These are phyloP conservation scores for Saccharomyces hybrid DNA, from an alignment of 1,139 yeast genomes.

Conservation along the genomic window DNA sequence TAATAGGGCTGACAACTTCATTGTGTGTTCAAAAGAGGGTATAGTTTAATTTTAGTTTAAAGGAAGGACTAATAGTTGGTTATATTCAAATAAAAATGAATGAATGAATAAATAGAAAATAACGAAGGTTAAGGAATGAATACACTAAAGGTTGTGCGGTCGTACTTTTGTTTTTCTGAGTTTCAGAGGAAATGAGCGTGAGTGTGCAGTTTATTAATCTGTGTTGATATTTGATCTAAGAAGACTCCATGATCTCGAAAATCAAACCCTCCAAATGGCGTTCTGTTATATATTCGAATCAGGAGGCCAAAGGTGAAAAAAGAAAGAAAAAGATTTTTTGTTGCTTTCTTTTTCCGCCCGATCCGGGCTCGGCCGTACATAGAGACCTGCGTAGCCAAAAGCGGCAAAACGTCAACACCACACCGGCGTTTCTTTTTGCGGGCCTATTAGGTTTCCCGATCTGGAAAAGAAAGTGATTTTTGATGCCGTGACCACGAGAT, in stretches of 20 bases:
- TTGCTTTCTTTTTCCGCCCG: not conserved
- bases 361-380: not conserved
- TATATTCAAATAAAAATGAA: not conserved
- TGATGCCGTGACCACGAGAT: not conserved
- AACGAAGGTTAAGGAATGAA: slow-evolving; percentile 3
- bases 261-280: not conserved
- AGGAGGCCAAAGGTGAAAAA: not conserved
- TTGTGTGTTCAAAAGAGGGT: slow-evolving; percentile 3
- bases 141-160: not conserved
- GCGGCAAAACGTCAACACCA: not conserved
- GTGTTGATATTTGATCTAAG: not conserved
- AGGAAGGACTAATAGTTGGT: slow-evolving; percentile 4
- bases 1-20: slow-evolving; percentile 20
- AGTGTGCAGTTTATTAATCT: not conserved
- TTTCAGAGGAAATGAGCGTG: not conserved
- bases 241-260: not conserved
- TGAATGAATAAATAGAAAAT: slow-evolving; percentile 4
- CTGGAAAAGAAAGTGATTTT: not conserved
- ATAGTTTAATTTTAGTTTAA: not conserved
- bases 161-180: not conserved
- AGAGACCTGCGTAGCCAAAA: not conserved
- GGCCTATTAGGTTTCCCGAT: not conserved
- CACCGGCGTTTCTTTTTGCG: not conserved
- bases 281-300: not conserved
- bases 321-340: not conserved